phyloP scores from a whole-genome alignment of 805 yeast species.

The Kurtzmaniella fragi region DNA sequence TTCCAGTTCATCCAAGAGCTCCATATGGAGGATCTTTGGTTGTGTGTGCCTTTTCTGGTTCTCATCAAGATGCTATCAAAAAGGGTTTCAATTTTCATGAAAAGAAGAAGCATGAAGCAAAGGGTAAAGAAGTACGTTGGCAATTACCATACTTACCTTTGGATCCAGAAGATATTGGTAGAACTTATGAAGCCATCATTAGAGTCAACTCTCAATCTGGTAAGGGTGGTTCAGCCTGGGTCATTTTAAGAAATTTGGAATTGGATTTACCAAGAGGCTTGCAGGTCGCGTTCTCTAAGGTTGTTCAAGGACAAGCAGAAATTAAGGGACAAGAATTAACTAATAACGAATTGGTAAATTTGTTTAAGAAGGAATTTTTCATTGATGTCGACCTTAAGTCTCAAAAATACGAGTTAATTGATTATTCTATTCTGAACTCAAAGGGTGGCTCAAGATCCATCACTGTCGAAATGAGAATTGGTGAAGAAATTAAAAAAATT shows the following conservation, averaged over 20 bases:
- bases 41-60: conserved; percentile 74
- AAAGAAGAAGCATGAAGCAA: conserved; percentile 38
- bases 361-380: conserved; percentile 55
- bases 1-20: conserved; percentile 68
- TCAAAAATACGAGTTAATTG: conserved; percentile 27
- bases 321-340: conserved; percentile 63
- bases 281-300: conserved; percentile 62
- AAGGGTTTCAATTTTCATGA: conserved; percentile 58
- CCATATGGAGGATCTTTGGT: conserved; percentile 79
- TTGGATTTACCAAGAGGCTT: conserved; percentile 68
- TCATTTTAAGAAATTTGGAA: conserved; percentile 63
- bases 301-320: conserved; percentile 65
- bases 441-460: conserved; percentile 37
- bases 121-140: conserved; percentile 43
- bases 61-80: conserved; percentile 69
- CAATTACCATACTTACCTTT: conserved; percentile 71
- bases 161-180: conserved; percentile 78
- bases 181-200: conserved; percentile 77
- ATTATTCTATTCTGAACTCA: conserved; percentile 43
- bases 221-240: conserved; percentile 87
- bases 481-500: conserved; percentile 34
- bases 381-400: conserved; percentile 20
- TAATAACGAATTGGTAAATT: conserved; percentile 55
- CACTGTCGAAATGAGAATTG: conserved; percentile 44
- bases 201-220: conserved; percentile 86